Evolutionary conservation across 2,329 filamentous ascomycete species (phyloP), one percentile per base, ranked within the genome.

Genomic region (Lomentospora prolificans): DNA sequence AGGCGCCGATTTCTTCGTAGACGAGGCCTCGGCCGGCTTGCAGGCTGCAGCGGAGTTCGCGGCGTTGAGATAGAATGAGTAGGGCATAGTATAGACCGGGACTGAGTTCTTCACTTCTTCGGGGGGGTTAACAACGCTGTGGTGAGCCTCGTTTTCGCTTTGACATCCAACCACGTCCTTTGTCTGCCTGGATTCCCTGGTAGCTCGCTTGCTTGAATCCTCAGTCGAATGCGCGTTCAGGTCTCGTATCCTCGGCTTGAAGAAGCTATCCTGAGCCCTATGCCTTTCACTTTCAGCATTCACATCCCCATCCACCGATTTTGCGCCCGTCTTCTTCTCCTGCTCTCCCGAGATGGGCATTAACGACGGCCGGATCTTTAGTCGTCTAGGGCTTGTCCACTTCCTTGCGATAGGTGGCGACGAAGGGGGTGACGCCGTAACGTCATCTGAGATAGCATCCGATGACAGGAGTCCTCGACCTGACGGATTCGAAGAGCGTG

Each of bases 331-430:
- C n/a, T 22, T 25, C 3, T 31, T n/a, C 27, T 52, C 50, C 28
- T 52, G 17, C 22, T 24, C 51, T 28, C 33, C 39, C 12, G 31
- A 19, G 17, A 57, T 55, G 3, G 58, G 56, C 4, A 50, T 50
- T 14, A 55, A 44, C 19, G 54, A 55, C 6, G 57, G 60, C 33
- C 60, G 54, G 3, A 61, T 41, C 39, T 55, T 57, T 19, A 61
- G 48, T 17, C 60, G 52, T 1, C 60, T 58, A 14, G 62, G 60
- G 41, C 58, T 59, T 46, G 51, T 59, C 27, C 53, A 57, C 7
- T 48, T 55, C 27, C 28, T 56, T 3, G 27, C 7, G 3, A 53
- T 28, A 4, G 57, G 31, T 6, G 58, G 60, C 19, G 44, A 53
- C 28, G 53, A 41, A 12, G 55, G 51, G 1, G 61, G 58, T 3